Base-by-base conservation (phyloP, 1,284 basidiomycete genomes). In the Earliella scabrosa region DNA sequence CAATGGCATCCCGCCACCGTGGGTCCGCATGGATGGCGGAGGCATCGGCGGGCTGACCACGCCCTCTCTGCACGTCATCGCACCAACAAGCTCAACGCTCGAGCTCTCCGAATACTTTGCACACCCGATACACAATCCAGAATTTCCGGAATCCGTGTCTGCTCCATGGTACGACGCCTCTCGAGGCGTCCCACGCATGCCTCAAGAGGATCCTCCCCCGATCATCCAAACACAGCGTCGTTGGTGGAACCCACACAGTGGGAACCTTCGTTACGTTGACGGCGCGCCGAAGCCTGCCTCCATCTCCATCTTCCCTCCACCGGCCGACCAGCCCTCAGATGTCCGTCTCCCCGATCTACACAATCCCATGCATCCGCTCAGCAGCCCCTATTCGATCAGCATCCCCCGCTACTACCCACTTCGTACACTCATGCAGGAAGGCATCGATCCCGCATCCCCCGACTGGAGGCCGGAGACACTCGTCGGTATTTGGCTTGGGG, bases 401-500 rank as follows among this genome's bases (percentile, higher is more conserved):
- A 29, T 49, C 18, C 61, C 66, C 1, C 64, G 68, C 14, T 71
- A 66, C 52, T 71, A 65, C 45, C 65, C 67, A 1, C 56, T 71
- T 4, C 66, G 60, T 21, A 38, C 27, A 16, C 38, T 43, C 11
- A 24, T 46, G 13, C 50, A 38, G 21, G 29, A 39, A 2, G 63
- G 57, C 16, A 26, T 56, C 14, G 56, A 63, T 18, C 60, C 64
- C 8, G 31, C 44, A 0, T 54, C 60, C 10, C 40, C 46, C 2
- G 31, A 57, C 2, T 71, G 68, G 67, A 39, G 31, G 6, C 58
- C 67, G 20, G 50, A 45, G 35, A 63, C 57, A 29, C 52, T 71
- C 16, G 61, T 54, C 8, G 69, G 69, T 0, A 26, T 71, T 2
- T 71, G 69, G 69, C 49, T 71, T 18, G 69, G 67, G 1, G 51